Evolutionary conservation across 2,329 filamentous ascomycete genomes (phyloP), one percentile per base, ranked within the genome.

Genomic region (Talaromyces sp.): DNA sequence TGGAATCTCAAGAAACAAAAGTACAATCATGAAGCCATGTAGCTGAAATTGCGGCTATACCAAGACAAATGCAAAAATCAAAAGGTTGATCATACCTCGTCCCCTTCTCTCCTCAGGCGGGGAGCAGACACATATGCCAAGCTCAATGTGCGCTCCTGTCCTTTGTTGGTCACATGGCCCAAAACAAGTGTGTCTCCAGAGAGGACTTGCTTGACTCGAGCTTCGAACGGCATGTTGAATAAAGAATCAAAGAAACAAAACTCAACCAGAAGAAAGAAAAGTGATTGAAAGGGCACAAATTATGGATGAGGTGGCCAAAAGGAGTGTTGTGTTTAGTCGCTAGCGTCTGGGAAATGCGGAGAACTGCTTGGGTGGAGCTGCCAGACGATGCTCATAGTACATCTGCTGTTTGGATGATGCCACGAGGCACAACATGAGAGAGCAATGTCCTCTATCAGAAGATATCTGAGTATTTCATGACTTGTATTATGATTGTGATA

Each of bases 141-240:
- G 74, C 93, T 96, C 72, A 99, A 85, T 61, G 86, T 91, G 73
- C 92, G 90, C 82, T 98, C 95, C 78, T 90, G 87, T 69, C 87
- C 84, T 41, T 91, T 90, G 76, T 96, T 93, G 78, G 88, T 89
- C 75, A 91, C 84, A 79, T 91, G 92, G 72, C 89, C 87, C 73
- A 98, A 83, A 69, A 98, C 83, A 72, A 98, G 81, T 33, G 93
- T 97, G 83, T 98, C 95, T 73, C 95, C 95, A 74, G 93, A 97
- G 74, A 96, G 83, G 71, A 97, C 92, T 77, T 90, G 92, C 85
- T 99, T 99, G 79, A 98, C 93, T 74, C 88, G 90, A 76, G 89
- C 84, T 82, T 85, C 78, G 64, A 82, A 70, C 69, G 77, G 74
- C 77, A 79, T 77, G n/a, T n/a, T 57, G 52, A 31, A 48, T 24